Evolutionary conservation across 352 stramenopile species (phyloP), one percentile per base, ranked within the genome.

Genomic region (Pythium rishiriense): DNA sequence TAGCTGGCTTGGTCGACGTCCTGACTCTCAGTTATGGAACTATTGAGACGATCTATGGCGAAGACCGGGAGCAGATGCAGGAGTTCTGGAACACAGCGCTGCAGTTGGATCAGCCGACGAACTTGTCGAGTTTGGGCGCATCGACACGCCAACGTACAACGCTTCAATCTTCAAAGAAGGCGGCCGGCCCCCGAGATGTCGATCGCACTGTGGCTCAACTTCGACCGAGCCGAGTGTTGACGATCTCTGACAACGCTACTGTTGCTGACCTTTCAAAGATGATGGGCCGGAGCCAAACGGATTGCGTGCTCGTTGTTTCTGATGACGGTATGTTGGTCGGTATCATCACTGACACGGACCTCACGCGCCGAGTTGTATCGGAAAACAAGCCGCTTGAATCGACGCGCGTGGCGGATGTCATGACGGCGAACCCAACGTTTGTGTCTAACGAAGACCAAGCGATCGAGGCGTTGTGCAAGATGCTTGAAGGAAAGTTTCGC

Each of bases 291-390:
- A 97, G 97, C 58, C 81, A 96, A 22, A 83, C 93, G 35, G 93
- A 98, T 68, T 97, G 93, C 24, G 91, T 97, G 15, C 79, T 99
- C 11, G 88, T 99, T 31, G 82, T 98, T 17, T 94, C 88, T 42
- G 76, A 88, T 9, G 75, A 90, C 26, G 96, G 96, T 25, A 78
- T 88, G 31, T 77, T 99, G 19, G 85, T 82, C 21, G 97, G 97
- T 60, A 99, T 99, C 60, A 90, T 99, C 64, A 99, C 96, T 22
- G 96, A 99, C 57, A 94, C 88, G 24, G 88, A 96, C 68, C 57
- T 96, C 33, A 94, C 88, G 15, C 80, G 85, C 7, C 85, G 85
- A 22, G 83, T 95, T 2, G 85, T 96, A 1, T 90, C 88, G 2
- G 74, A 92, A 37, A 94, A 95, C 64, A 72, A 77, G 15, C 78